A percentile compares a stretch with the other conserved stretches of the same genome.
Evolutionary conservation across 2,329 filamentous ascomycete genomes (phyloP).

Genomic region (Botryosphaeria dothidea): DNA sequence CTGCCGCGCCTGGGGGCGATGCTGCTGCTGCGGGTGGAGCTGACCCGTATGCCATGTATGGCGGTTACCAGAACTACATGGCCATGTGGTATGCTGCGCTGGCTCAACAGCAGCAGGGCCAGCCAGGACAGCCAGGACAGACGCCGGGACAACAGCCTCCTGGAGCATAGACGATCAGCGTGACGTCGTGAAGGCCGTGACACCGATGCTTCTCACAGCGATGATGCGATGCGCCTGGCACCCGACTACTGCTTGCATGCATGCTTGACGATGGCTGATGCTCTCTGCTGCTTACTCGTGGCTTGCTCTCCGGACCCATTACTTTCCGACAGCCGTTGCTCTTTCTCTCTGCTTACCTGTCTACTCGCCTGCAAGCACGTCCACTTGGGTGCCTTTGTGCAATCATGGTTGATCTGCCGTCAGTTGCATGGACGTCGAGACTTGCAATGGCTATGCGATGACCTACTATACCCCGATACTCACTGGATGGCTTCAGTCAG

Average conservation of each 20-base stretch:
- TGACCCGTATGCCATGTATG: slow-evolving; percentile 71
- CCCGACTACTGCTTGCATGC: slow-evolving; percentile 40
- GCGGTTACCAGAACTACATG: slow-evolving; percentile 79
- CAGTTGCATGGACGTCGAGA: slow-evolving; percentile 14
- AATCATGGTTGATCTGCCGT: slow-evolving; percentile 19
- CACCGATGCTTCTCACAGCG: slow-evolving; percentile 37
- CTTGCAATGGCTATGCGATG: slow-evolving; percentile 21
- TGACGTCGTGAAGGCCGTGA: slow-evolving; percentile 32
- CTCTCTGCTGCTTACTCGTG: slow-evolving; percentile 20
- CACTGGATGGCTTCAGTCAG: slow-evolving; percentile 15
- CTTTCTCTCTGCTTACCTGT: slow-evolving; percentile 18
- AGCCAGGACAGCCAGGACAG: slow-evolving; percentile 17
- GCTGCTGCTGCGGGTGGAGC: slow-evolving; percentile 52
- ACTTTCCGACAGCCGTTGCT: slow-evolving; percentile 18
- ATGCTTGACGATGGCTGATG: slow-evolving; percentile 32
- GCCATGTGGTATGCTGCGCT: slow-evolving; percentile 78
- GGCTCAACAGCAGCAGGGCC: slow-evolving; percentile 50
- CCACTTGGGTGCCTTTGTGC: slow-evolving; percentile 11
- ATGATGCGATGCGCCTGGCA: slow-evolving; percentile 22
- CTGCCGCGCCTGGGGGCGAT: slow-evolving; percentile 57
- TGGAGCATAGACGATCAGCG: slow-evolving; percentile 32
- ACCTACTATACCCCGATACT: slow-evolving; percentile 17
- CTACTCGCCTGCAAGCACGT: not conserved
- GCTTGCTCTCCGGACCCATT: slow-evolving; percentile 14
- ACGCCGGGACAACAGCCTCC: slow-evolving; percentile 30